phyloP scores from a whole-genome alignment of 2,329 filamentous ascomycete species.

The Pseudogymnoascus destructans region DNA sequence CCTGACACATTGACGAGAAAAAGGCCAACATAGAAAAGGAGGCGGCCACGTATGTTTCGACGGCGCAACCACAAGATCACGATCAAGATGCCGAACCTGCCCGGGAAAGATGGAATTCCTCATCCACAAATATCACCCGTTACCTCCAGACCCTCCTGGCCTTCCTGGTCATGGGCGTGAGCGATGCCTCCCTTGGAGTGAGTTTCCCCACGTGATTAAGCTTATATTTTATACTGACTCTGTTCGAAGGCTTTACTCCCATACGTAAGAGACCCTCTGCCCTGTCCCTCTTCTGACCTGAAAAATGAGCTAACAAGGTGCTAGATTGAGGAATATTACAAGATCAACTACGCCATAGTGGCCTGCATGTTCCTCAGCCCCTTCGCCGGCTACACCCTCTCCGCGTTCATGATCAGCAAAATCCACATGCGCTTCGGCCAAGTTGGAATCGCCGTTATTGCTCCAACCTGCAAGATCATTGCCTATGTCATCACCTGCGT shows the following conservation, averaged over 20 bases:
- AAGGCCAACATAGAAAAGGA: neutral
- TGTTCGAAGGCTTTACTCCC: constrained; percentile 33
- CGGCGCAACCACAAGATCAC: neutral
- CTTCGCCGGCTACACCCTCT: constrained; percentile 49
- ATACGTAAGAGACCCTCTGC: constrained; percentile 24
- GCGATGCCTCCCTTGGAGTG: constrained; percentile 53
- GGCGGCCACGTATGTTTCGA: neutral
- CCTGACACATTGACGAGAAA: neutral
- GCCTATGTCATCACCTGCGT: constrained; percentile 52
- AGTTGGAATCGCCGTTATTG: constrained; percentile 55
- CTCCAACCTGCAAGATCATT: constrained; percentile 47
- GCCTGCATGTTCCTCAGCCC: constrained; percentile 56
- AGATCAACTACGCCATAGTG: constrained; percentile 46
- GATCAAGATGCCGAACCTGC: neutral
- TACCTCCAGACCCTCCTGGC: constrained; percentile 46
- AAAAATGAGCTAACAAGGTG: neutral
- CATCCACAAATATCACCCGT: constrained; percentile 43
- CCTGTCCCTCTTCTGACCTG: neutral
- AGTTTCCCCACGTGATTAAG: constrained; percentile 25
- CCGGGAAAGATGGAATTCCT: constrained; percentile 50
- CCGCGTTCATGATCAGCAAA: constrained; percentile 50
- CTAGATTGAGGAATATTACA: constrained; percentile 49
- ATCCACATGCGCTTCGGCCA: constrained; percentile 63
- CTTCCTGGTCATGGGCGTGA: constrained; percentile 54
- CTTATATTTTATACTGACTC: constrained; percentile 19